Evolutionary conservation across 768 basidiomycete species (phyloP).

Genomic region (Tricholoma matsutake): DNA sequence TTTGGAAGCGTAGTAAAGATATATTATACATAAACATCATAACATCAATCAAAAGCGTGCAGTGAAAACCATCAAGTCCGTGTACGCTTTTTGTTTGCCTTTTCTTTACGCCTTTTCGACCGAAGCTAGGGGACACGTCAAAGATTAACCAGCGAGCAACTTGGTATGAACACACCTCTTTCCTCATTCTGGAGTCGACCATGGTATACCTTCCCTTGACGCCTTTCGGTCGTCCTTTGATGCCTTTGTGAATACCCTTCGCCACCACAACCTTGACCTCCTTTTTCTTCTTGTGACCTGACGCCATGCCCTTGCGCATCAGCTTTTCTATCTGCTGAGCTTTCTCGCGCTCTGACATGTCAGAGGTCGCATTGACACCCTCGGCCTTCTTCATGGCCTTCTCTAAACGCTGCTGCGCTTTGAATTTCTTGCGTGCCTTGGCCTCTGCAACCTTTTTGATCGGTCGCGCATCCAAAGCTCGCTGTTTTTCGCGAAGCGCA

Average conservation of each 20-base stretch:
- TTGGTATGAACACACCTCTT: constrained; percentile 58
- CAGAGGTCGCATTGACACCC: constrained; percentile 81
- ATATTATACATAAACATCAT: not conserved
- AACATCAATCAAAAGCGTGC: not conserved
- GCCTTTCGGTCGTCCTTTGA: constrained; percentile 92
- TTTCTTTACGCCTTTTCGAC: constrained; percentile 78
- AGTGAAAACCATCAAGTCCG: constrained; percentile 21
- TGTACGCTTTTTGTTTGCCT: constrained; percentile 61
- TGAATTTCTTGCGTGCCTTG: constrained; percentile 94
- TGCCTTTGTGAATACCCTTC: constrained; percentile 82
- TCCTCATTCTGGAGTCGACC: constrained; percentile 92
- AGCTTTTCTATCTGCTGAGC: constrained; percentile 91
- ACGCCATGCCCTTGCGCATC: constrained; percentile 76
- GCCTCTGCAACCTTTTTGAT: constrained; percentile 99
- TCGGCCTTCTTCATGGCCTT: constrained; percentile 97
- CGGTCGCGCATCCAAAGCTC: constrained; percentile 92
- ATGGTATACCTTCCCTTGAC: constrained; percentile 94
- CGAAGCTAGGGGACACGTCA: constrained; percentile 51
- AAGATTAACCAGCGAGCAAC: not conserved
- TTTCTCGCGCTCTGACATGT: constrained; percentile 94
- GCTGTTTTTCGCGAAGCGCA: constrained; percentile 82
- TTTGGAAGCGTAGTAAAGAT: not conserved
- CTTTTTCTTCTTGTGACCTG: constrained; percentile 63
- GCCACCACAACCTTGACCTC: constrained; percentile 89
- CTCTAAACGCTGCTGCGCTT: constrained; percentile 78